Percentiles rank a stretch among this genome's conserved stretches.
Conservation (phyloP, 2,329 filamentous ascomycete species). For the Xylaria multiplex region DNA sequence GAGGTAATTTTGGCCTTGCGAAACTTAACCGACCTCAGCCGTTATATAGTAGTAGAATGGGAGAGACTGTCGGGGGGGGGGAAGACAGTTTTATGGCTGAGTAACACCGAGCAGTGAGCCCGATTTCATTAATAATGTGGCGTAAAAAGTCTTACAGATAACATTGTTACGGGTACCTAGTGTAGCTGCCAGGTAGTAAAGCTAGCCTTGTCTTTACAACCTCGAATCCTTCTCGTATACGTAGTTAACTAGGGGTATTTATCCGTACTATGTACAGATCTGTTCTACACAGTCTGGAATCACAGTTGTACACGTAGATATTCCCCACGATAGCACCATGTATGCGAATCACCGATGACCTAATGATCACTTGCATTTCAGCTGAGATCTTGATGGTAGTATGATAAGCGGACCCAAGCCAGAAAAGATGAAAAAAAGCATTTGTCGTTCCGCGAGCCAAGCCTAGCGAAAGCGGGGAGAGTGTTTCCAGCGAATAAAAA, state of each 20-base stretch:
- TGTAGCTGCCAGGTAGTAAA: too few species aligned
- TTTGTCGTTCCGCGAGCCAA: constrained; percentile 15
- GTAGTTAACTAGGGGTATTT: too few species aligned
- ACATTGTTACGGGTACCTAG: too few species aligned
- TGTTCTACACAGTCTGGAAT: too few species aligned
- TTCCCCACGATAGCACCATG: background rate
- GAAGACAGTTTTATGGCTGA: background rate
- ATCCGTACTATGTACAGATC: too few species aligned
- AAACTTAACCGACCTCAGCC: background rate
- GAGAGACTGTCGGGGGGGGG: background rate
- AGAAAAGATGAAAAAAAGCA: background rate
- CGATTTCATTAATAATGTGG: too few species aligned
- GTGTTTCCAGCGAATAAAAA: constrained; percentile 14
- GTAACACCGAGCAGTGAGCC: background rate
- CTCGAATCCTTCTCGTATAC: too few species aligned
- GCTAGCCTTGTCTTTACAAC: too few species aligned
- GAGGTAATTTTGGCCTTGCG: background rate
- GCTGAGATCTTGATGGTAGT: constrained; percentile 22
- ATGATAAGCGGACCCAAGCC: background rate
- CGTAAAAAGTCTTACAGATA: too few species aligned
- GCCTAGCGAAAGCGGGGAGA: background rate
- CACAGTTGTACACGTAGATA: too few species aligned
- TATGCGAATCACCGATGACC: constrained; percentile 21
- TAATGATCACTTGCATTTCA: constrained; percentile 31
- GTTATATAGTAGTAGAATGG: background rate